A percentile compares a stretch with the other conserved stretches of the same genome.
Conservation (phyloP, 768 basidiomycete species). For the Stropharia rugosoannulata region DNA sequence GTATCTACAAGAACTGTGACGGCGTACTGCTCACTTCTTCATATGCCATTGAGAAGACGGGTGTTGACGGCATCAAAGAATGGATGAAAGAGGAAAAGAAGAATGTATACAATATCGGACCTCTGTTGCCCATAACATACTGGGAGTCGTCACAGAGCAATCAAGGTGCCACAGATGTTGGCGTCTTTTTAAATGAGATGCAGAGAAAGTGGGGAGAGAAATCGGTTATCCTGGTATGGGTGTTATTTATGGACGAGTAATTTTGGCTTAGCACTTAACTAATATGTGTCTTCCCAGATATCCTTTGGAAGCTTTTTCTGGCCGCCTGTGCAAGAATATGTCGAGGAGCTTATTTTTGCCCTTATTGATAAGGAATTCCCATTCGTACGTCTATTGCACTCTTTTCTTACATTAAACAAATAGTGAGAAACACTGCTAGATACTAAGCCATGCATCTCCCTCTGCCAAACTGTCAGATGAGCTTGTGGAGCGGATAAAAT, state of each 20-base stretch:
- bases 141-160: constrained; percentile 4
- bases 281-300: not conserved
- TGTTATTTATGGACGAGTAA: not conserved
- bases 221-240: not conserved
- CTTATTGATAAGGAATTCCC: constrained; percentile 11
- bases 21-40: not conserved
- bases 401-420: too few species aligned
- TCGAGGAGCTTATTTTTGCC: constrained; percentile 10
- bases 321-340: constrained; percentile 6
- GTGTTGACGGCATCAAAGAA: constrained; percentile 1
- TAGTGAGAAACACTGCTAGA: not conserved
- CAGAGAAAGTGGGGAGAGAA: not conserved
- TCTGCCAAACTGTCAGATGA: constrained; percentile 8
- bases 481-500: constrained; percentile 1
- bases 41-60: constrained; percentile 5
- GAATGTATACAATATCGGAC: constrained; percentile 9
- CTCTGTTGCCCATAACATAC: constrained; percentile 7
- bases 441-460: constrained; percentile 10
- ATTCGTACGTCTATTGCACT: constrained; percentile 4
- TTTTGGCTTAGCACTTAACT: not conserved
- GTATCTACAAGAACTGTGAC: constrained; percentile 5
- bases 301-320: constrained; percentile 9
- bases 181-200: constrained; percentile 3
- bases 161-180: constrained; percentile 2
- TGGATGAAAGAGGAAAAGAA: constrained; percentile 8